phyloP scores from a whole-genome alignment of 257 asterid species.

The Solanum bukasovii region DNA sequence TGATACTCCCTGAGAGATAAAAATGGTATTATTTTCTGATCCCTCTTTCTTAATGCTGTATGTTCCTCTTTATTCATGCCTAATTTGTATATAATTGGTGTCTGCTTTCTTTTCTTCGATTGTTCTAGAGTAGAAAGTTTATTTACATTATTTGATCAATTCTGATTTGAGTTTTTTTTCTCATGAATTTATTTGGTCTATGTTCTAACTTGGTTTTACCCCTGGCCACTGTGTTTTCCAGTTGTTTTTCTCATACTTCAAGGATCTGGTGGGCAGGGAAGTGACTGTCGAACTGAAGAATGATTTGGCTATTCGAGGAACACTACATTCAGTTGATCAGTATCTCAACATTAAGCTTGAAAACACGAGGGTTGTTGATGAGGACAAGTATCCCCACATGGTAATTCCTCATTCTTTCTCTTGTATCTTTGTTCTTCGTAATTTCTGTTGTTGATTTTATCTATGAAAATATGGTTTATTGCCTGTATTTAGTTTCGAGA shows the following conservation, averaged over 20 bases:
- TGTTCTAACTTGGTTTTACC: background rate
- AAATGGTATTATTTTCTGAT: background rate
- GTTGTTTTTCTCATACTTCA: constrained; percentile 98
- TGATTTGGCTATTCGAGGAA: constrained; percentile 87
- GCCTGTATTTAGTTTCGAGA: background rate
- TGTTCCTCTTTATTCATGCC: background rate
- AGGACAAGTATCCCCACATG: constrained; percentile 94
- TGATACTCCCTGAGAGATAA: background rate
- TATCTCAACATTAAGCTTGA: constrained; percentile 94
- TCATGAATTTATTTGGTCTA: background rate
- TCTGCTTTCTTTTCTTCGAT: background rate
- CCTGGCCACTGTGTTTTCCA: constrained; percentile 16
- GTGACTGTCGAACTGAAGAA: constrained; percentile 95
- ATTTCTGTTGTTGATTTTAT: background rate
- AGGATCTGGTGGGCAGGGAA: constrained; percentile 95
- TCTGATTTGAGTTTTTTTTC: background rate
- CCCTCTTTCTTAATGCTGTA: background rate
- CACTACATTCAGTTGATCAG: constrained; percentile 93
- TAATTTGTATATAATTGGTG: background rate
- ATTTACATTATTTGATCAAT: background rate
- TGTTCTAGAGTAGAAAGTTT: background rate
- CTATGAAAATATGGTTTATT: background rate
- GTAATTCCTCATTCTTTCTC: constrained; percentile 14
- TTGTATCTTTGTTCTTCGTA: background rate
- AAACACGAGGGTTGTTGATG: constrained; percentile 90